Base-by-base conservation (phyloP, 306 rosid species). In the Vicia sativa region DNA sequence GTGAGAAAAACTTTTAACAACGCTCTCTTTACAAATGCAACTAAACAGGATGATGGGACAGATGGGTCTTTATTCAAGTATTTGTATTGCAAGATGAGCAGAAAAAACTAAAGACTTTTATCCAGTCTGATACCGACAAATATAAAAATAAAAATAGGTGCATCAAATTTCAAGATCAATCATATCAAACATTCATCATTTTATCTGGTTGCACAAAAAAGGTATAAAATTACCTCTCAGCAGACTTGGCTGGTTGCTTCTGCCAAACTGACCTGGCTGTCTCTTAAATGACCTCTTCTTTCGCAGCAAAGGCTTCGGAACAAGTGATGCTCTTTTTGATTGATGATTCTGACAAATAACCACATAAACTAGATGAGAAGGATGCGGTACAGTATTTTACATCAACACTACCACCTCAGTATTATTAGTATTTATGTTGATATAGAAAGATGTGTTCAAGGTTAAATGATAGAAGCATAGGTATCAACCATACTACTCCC, bases 201-300 rank as follows among this genome's bases (percentile, higher is more conserved):
- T 5, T 11, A 58, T 65, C 54, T 46, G 11, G 21, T 45, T 45
- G 11, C 55, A 57, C 9, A 72, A 2, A 2, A 2, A 2, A 34
- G n/a, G 6, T 2, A 73, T 23, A 9, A 62, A 76, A 42, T 50
- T 85, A 91, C 97, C 98, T 82, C 80, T 83, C 77, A 81, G 76
- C 13, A 81, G 15, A 72, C 76, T 81, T 12, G 87, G 74, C 59
- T 81, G 95, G 44, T 81, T 81, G 77, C 85, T 77, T 77, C 92
- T 82, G 39, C 82, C 82, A 67, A 48, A 25, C 80, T 85, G 95
- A 66, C 95, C 86, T 0, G 95, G 84, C 69, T 82, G 90, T 60
- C 92, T 75, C 76, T 89, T 92, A 42, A 84, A 53, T 8, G 98
- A 82, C 86, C 98, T 81, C 74, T 74, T 86, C 79, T 83, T 89